Conservation (phyloP, 139 green algal genomes). For the Ettlia oleoabundans region DNA sequence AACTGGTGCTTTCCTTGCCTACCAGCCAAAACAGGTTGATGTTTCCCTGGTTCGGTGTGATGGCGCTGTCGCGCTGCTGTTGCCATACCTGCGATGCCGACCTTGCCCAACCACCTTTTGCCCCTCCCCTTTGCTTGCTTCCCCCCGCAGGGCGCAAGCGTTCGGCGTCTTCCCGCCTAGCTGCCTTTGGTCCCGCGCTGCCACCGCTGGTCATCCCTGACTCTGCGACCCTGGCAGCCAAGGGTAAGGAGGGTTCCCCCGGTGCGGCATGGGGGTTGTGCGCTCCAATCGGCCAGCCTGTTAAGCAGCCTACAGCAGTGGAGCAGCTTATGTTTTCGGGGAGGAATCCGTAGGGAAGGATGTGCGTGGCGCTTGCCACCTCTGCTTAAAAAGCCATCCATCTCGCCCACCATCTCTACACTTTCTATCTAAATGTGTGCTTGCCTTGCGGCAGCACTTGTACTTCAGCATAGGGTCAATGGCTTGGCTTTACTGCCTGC, state of each 20-base stretch:
- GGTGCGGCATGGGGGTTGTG: too few relatives aligned
- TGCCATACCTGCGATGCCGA: too few relatives aligned
- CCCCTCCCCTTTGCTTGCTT: neutral
- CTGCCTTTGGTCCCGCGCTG: slow-evolving; percentile 3
- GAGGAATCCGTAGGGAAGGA: too few relatives aligned
- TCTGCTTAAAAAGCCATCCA: too few relatives aligned
- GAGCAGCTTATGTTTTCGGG: too few relatives aligned
- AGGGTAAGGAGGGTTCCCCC: neutral
- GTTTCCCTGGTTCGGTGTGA: neutral
- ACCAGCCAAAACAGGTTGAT: too few relatives aligned
- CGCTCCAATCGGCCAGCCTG: too few relatives aligned
- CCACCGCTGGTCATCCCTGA: slow-evolving; percentile 24
- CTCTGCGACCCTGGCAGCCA: neutral
- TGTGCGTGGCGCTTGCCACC: too few relatives aligned
- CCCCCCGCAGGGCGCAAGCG: slow-evolving; percentile 17
- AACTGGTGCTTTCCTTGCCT: too few relatives aligned
- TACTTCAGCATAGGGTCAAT: neutral
- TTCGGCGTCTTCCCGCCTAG: neutral
- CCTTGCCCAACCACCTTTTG: neutral
- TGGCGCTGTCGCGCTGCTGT: neutral
- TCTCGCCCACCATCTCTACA: too few relatives aligned
- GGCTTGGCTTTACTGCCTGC: neutral
- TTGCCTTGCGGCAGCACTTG: neutral
- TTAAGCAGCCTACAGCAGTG: too few relatives aligned
- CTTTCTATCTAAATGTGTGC: too few relatives aligned